These are phyloP conservation scores for Casuarina equisetifolia DNA, from an alignment of 306 rosid genomes.

Conservation along the genomic window DNA sequence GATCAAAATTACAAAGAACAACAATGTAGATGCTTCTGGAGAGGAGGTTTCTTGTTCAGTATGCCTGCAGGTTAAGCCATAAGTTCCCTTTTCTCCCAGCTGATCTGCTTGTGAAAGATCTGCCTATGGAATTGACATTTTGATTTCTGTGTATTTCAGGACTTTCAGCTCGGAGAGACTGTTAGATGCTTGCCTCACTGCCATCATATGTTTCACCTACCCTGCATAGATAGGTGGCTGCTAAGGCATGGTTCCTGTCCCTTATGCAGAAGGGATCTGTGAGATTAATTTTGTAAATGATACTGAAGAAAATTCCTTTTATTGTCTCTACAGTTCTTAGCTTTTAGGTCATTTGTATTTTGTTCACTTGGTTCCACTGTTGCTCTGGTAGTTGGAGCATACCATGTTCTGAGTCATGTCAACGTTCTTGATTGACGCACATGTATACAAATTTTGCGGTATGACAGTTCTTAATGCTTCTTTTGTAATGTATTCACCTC, in stretches of 20 bases:
- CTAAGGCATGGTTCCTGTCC: slow-evolving; percentile 98
- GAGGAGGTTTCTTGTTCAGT: slow-evolving; percentile 87
- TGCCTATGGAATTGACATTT: slow-evolving; percentile 23
- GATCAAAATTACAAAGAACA: slow-evolving; percentile 63
- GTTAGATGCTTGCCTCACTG: slow-evolving; percentile 96
- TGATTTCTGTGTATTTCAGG: slow-evolving; percentile 51
- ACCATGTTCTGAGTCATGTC: slow-evolving; percentile 12
- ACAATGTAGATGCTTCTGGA: slow-evolving; percentile 74
- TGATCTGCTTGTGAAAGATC: neutral
- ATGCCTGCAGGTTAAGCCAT: slow-evolving; percentile 79
- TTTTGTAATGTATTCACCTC: neutral
- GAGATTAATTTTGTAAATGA: slow-evolving; percentile 52
- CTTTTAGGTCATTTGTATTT: slow-evolving; percentile 17
- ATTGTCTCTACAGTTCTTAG: slow-evolving; percentile 46
- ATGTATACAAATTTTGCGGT: slow-evolving; percentile 33
- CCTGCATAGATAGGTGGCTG: slow-evolving; percentile 99
- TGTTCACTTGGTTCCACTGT: neutral
- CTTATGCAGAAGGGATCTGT: slow-evolving; percentile 96
- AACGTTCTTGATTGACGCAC: neutral
- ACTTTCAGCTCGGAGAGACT: slow-evolving; percentile 89
- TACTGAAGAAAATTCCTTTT: slow-evolving; percentile 26
- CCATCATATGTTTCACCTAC: slow-evolving; percentile 95
- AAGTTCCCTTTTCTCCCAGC: neutral
- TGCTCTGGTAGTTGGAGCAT: slow-evolving; percentile 10
- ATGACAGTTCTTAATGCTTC: slow-evolving; percentile 22